Percentiles rank a stretch among this genome's conserved stretches.
These are phyloP conservation scores for Annona squamosa DNA, from an alignment of 164 flowering plant species.

Conservation along the genomic window DNA sequence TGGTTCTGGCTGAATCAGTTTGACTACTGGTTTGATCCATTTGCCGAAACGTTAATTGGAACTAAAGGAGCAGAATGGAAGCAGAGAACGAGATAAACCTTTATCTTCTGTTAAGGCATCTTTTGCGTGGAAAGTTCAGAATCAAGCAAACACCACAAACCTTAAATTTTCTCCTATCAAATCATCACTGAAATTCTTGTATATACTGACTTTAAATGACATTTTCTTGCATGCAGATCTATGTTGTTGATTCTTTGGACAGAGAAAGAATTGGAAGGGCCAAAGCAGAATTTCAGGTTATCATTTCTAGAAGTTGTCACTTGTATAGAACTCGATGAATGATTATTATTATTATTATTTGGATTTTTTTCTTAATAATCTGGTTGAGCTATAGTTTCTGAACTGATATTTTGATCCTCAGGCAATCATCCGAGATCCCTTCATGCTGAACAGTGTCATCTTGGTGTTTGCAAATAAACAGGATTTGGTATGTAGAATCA, in stretches of 20 bases:
- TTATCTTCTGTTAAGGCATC: background rate
- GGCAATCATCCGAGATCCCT: constrained; percentile 91
- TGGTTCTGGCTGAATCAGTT: too few relatives aligned
- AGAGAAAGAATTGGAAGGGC: constrained; percentile 94
- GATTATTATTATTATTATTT: background rate
- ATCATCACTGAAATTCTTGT: background rate
- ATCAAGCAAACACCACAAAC: background rate
- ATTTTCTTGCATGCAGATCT: constrained; percentile 48
- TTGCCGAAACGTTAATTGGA: too few relatives aligned
- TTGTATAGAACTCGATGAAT: background rate
- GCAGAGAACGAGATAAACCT: background rate
- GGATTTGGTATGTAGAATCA: constrained; percentile 69
- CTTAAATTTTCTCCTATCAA: too few relatives aligned
- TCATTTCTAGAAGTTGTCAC: background rate
- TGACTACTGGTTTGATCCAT: too few relatives aligned
- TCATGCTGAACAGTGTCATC: constrained; percentile 90
- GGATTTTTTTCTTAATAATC: background rate
- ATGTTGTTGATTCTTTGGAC: constrained; percentile 98
- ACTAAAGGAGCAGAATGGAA: too few relatives aligned
- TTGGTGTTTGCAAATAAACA: constrained; percentile 98
- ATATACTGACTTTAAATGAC: background rate
- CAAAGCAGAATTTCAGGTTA: constrained; percentile 88
- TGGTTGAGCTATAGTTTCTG: background rate
- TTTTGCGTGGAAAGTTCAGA: background rate
- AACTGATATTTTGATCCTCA: constrained; percentile 23